Conservation (phyloP, 345 rosid genomes). For the Salix dunnii region DNA sequence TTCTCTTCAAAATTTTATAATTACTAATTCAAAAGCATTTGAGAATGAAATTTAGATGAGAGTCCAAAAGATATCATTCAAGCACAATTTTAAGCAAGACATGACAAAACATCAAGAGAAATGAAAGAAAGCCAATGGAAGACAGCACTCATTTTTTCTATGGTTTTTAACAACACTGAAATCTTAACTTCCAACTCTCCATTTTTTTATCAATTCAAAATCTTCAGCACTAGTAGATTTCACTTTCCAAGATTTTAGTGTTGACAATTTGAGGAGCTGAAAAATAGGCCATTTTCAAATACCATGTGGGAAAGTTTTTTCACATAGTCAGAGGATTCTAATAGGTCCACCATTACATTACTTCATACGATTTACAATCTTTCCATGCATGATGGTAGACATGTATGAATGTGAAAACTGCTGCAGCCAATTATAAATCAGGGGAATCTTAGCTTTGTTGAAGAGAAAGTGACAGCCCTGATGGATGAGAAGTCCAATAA, state of each 20-base stretch:
- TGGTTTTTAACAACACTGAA: no score
- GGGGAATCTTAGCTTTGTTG: not conserved
- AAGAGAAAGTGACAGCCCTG: not conserved
- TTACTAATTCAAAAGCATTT: not conserved
- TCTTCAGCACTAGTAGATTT: not conserved
- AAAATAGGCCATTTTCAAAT: not conserved
- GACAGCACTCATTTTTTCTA: not conserved
- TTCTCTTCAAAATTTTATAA: not conserved
- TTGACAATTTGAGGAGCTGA: not conserved
- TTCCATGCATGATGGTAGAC: not conserved
- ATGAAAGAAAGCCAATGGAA: not conserved
- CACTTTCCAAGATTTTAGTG: not conserved
- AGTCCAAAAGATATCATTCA: not conserved
- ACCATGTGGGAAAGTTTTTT: not conserved
- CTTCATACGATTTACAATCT: not conserved
- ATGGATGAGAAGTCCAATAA: not conserved
- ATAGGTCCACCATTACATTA: not conserved
- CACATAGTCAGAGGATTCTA: not conserved
- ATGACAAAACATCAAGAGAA: not conserved
- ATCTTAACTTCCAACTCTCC: not conserved
- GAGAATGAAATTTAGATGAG: not conserved
- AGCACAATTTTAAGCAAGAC: not conserved
- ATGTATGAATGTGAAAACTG: not conserved
- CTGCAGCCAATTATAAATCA: not conserved
- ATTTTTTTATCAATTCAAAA: not conserved